phyloP scores from a whole-genome alignment of 1,284 basidiomycete genomes.

The Bondarzewia mesenterica region DNA sequence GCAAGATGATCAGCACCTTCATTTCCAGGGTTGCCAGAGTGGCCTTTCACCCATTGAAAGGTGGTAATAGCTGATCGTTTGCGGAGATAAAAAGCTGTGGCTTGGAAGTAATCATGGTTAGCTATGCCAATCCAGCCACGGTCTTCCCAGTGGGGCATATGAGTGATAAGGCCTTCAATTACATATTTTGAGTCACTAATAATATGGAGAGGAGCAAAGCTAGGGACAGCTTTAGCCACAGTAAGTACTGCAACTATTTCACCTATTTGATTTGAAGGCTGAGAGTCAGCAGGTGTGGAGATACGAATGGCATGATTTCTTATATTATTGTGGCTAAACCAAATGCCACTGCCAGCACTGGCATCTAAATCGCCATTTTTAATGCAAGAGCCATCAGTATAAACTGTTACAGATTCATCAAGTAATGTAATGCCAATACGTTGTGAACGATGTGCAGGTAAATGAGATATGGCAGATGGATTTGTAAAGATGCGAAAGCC shows the following conservation, averaged over 20 bases:
- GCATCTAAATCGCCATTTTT: too few relatives aligned
- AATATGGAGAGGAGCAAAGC: constrained; percentile 6
- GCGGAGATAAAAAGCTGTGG: constrained; percentile 10
- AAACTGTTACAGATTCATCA: not conserved
- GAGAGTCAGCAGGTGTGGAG: too few relatives aligned
- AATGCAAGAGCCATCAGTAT: not conserved
- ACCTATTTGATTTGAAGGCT: too few relatives aligned
- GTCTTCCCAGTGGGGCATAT: constrained; percentile 16
- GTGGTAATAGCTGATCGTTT: constrained; percentile 10
- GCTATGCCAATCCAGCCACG: constrained; percentile 14
- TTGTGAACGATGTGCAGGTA: too few relatives aligned
- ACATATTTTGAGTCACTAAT: constrained; percentile 12
- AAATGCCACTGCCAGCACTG: not conserved
- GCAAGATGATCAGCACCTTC: constrained; percentile 19
- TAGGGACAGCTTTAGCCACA: not conserved
- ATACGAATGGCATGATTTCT: not conserved
- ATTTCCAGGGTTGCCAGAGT: constrained; percentile 16
- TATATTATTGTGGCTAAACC: not conserved
- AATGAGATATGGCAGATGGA: not conserved
- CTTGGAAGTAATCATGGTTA: constrained; percentile 10
- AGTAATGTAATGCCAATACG: not conserved
- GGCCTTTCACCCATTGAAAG: constrained; percentile 23
- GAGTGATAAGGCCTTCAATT: constrained; percentile 15
- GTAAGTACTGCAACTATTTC: not conserved
- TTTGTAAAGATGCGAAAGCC: not conserved